Evolutionary conservation across 108 stramenopile species (phyloP).

Genomic region (Discostella pseudostelligera): DNA sequence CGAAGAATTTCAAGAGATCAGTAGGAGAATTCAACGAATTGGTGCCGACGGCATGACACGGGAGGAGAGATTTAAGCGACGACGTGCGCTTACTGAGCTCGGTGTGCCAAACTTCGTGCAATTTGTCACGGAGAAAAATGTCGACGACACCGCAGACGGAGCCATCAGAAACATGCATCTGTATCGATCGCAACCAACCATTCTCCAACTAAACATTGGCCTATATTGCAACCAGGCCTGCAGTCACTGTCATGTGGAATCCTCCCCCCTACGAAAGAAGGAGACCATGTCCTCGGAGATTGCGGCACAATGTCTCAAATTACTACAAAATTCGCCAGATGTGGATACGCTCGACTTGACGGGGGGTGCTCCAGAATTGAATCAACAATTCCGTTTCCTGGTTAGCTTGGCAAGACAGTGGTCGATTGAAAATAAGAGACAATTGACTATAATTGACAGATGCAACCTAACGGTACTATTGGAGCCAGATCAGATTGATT

Average conservation of each 20-base stretch:
- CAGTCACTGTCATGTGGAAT: conserved; percentile 92
- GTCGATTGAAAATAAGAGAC: conserved; percentile 49
- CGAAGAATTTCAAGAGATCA: conserved; percentile 68
- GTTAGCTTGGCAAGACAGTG: conserved; percentile 79
- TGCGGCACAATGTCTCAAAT: conserved; percentile 82
- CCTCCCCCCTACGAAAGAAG: conserved; percentile 85
- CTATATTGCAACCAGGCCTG: conserved; percentile 98
- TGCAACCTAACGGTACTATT: conserved; percentile 96
- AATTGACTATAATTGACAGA: conserved; percentile 92
- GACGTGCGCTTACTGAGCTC: conserved; percentile 84
- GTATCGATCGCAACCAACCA: conserved; percentile 38
- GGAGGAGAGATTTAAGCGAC: conserved; percentile 83
- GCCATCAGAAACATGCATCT: conserved; percentile 25
- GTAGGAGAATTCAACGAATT: conserved; percentile 47
- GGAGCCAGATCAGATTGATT: conserved; percentile 93
- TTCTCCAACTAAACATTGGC: conserved; percentile 96
- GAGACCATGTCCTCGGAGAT: conserved; percentile 89
- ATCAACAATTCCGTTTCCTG: conserved; percentile 85
- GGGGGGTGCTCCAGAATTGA: conserved; percentile 96
- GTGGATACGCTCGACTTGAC: conserved; percentile 93
- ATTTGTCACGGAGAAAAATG: conserved; percentile 54
- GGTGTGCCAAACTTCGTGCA: conserved; percentile 81
- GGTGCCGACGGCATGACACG: conserved; percentile 67
- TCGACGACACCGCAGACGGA: conserved; percentile 2
- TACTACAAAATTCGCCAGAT: conserved; percentile 73